Base-by-base conservation (phyloP, 2,329 filamentous ascomycete genomes). In the Aureobasidium sp. region DNA sequence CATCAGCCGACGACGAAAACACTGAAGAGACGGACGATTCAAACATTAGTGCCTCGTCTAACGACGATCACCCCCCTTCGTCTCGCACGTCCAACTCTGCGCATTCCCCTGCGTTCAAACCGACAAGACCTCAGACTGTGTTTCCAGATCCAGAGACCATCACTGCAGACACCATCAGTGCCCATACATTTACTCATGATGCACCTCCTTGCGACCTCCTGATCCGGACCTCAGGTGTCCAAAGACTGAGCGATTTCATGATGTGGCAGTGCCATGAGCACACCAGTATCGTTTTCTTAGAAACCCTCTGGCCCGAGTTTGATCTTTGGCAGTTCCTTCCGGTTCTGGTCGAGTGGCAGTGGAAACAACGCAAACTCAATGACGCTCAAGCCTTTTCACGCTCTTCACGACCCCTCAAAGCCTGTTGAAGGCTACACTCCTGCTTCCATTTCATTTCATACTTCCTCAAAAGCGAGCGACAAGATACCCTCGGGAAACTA, bases 181-280 rank as follows among this genome's bases (percentile, higher is more conserved):
- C 86, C 64, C 91, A 97, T 75, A 90, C 95, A 77, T 94, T 96
- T 76, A 97, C 93, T 4, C 84, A 88, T 53, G 85, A 86, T 59
- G 87, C 89, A 65, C 94, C 94, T 16, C 94, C 94, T 0, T 78
- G 97, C 45, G 94, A 99, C 71, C 82, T 99, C 13, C 86, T 99
- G 60, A 83, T 99, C 55, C 86, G 94, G 55, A 99, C 94, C 5
- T 97, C 91, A 65, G 93, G 92, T 32, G 94, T 99, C 15, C 88
- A 92, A 74, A 84, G 94, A 53, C 79, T 99, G 63, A 97, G 91
- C 71, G 94, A 99, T 73, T 99, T 97, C 69, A 94, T 99, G 92
- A 85, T 99, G 37, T 99, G 94, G 94, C 94, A 99, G 75, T 94
- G 90, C 69, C 92, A 97, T 71, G 85, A 96, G 71, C 82, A 93